Conservation (phyloP, 2,329 filamentous ascomycete species). For the Verticillium nubilum region DNA sequence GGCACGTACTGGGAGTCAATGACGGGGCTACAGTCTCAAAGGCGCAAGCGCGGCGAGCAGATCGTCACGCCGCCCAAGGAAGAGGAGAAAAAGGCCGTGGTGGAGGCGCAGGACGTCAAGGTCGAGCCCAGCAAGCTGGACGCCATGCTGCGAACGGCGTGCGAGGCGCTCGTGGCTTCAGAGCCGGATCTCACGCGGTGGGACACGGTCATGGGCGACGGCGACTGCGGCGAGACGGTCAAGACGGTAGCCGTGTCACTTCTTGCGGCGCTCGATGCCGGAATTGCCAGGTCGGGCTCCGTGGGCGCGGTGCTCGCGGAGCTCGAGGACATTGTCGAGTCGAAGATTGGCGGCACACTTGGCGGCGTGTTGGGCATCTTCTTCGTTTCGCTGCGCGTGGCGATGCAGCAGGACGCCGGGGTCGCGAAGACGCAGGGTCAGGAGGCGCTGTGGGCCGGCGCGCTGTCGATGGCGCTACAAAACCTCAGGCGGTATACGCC, state of each 20-base stretch:
- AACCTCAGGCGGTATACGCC: constrained; percentile 48
- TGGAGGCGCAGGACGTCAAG: constrained; percentile 34
- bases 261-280: constrained; percentile 37
- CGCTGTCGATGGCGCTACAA: constrained; percentile 35
- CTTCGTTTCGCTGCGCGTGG: constrained; percentile 40
- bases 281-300: constrained; percentile 36
- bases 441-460: constrained; percentile 35
- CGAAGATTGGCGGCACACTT: constrained; percentile 48
- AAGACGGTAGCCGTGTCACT: constrained; percentile 45
- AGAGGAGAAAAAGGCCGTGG: constrained; percentile 24
- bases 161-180: constrained; percentile 45
- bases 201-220: constrained; percentile 60
- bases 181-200: constrained; percentile 59
- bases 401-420: constrained; percentile 31
- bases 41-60: constrained; percentile 34
- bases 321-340: constrained; percentile 50
- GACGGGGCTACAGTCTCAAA: constrained; percentile 35
- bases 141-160: constrained; percentile 50
- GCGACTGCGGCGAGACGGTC: constrained; percentile 60
- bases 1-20: constrained; percentile 51
- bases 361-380: constrained; percentile 51
- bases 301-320: constrained; percentile 40
- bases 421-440: constrained; percentile 23
- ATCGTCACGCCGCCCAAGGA: constrained; percentile 31
- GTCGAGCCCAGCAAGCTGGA: constrained; percentile 49